These are phyloP conservation scores for Podila epigama DNA, from an alignment of 192 early-diverging fungal species.

Conservation along the genomic window DNA sequence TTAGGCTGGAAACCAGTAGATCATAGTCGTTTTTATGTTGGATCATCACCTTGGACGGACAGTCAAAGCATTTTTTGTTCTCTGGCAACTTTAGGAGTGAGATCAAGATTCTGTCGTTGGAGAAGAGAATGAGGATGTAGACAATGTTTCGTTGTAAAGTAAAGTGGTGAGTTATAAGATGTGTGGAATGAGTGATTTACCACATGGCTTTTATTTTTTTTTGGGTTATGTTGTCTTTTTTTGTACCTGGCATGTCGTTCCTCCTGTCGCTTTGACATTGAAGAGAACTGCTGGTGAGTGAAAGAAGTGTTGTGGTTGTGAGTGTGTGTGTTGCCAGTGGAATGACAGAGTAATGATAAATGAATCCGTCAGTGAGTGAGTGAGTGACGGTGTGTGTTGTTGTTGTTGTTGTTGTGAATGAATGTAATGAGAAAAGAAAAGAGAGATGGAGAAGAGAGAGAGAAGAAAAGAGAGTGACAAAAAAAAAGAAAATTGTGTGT, in stretches of 20 bases:
- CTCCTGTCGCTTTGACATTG: constrained; percentile 46
- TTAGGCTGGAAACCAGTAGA: background rate
- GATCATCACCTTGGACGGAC: constrained; percentile 53
- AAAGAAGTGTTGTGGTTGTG: background rate
- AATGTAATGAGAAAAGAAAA: background rate
- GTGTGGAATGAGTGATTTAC: no score
- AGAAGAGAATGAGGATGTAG: background rate
- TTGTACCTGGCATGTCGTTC: constrained; percentile 50
- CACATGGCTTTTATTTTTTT: no score
- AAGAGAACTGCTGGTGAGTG: no score
- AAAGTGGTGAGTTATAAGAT: no score
- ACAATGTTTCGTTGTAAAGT: background rate
- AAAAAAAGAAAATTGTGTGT: background rate
- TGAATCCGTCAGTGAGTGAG: no score
- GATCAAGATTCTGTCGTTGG: constrained; percentile 31
- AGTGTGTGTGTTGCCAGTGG: background rate
- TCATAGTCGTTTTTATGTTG: background rate
- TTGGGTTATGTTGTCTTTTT: no score
- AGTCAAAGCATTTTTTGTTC: constrained; percentile 66
- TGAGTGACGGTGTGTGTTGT: no score
- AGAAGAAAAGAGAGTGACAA: background rate
- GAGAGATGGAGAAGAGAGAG: background rate
- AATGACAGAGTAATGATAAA: background rate
- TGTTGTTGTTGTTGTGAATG: no score
- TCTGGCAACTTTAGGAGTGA: constrained; percentile 51